Base-by-base conservation (phyloP, 768 basidiomycete genomes). In the Omphalotus guepiniiformis region DNA sequence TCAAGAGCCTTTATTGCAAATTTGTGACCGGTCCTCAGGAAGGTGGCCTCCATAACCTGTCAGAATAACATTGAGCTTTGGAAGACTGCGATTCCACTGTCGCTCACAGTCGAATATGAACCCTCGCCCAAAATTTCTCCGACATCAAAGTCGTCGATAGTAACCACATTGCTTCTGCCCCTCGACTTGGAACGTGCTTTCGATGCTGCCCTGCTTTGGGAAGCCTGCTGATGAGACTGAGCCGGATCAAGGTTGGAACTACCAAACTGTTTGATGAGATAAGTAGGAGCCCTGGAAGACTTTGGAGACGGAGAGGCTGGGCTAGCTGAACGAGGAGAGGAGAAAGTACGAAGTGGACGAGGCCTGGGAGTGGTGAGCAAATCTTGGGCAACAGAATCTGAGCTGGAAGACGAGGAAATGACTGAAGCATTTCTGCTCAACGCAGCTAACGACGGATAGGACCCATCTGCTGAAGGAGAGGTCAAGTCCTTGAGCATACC, bases 1-100 rank as follows among this genome's bases (percentile, higher is more conserved):
- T 91, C 88, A 42, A 93, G 73, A 13, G 88, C 78, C 65, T 91
- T 90, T 58, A 89, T 75, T 3, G 88, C 88, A 58, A 86, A 89
- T 39, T 76, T 68, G 48, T 83, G 76, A 16, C 80, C 74, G 13
- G 82, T 82, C 32, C 70, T 62, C 28, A 71, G 62, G 48, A 81
- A 71, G 30, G 70, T 74, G 37, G 73, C 83, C 25, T 70, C 69
- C 63, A 76, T 74, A 28, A 83, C 85, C 86, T 85, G 56, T 41
- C 51, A 42, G n/a, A 46, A 51, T 22, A 23, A 28, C 21, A 41
- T 6, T 39, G 39, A 26, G 5, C 41, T 53, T 9, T n/a, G n/a
- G n/a, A 32, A 32, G 30, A 32, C 30, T n/a, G n/a, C 9, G 30
- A 32, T 32, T 32, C n/a, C 9, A n/a, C 30, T 32, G 9, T 29